phyloP scores from a whole-genome alignment of 768 basidiomycete genomes.

The Russula sp. region DNA sequence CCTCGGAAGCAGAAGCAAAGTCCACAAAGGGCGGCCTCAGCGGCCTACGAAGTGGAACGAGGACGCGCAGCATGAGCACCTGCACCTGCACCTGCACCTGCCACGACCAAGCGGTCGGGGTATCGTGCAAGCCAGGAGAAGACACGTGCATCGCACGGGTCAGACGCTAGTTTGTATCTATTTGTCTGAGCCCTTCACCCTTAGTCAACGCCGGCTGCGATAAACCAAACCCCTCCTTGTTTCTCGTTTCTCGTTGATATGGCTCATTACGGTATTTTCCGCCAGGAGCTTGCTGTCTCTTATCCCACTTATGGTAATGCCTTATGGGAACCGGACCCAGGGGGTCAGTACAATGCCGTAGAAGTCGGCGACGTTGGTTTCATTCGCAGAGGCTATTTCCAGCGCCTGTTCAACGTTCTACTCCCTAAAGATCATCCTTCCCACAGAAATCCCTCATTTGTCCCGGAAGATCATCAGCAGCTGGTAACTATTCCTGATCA shows the following conservation, averaged over 20 bases:
- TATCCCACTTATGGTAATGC: background rate
- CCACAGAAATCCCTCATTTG: background rate
- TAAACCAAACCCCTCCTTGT: background rate
- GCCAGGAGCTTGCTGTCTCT: background rate
- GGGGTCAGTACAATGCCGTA: background rate
- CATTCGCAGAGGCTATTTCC: slow-evolving; percentile 1
- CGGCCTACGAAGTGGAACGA: too few species aligned
- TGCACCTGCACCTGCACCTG: too few species aligned
- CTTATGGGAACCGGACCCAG: background rate
- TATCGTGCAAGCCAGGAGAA: too few species aligned
- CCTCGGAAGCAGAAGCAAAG: too few species aligned
- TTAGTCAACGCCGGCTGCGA: too few species aligned
- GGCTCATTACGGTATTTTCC: background rate
- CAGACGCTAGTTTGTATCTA: too few species aligned
- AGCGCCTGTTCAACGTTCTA: background rate
- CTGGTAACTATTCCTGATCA: background rate
- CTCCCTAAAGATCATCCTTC: background rate
- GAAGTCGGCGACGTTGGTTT: slow-evolving; percentile 7
- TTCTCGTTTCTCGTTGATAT: background rate
- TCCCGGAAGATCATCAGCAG: background rate
- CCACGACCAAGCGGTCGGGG: too few species aligned
- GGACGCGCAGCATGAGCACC: too few species aligned
- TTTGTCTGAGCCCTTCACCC: too few species aligned
- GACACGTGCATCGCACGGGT: too few species aligned
- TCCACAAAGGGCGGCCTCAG: too few species aligned